These are phyloP conservation scores for Ascochyta viciae-villosae DNA, from an alignment of 2,329 filamentous ascomycete species.

Conservation along the genomic window DNA sequence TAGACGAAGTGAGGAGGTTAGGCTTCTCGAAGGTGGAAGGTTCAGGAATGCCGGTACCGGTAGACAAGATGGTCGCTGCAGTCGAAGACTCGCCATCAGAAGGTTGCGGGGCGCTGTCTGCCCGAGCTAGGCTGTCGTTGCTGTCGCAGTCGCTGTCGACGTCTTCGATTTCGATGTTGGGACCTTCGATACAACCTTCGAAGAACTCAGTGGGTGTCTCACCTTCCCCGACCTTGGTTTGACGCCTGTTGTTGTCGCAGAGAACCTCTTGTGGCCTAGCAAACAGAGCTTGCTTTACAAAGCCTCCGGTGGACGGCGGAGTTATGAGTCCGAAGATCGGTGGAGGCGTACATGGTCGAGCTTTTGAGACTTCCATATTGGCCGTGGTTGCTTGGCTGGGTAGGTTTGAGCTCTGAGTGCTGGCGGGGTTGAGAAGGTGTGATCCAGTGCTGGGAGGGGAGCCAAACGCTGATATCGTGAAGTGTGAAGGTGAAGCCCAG, in stretches of 20 bases:
- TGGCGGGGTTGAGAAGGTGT: background rate
- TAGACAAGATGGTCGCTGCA: background rate
- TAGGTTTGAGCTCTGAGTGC: background rate
- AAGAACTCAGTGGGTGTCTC: background rate
- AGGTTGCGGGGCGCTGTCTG: background rate
- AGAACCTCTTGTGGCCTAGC: background rate
- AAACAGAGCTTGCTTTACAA: conserved; percentile 11
- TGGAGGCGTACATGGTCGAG: conserved; percentile 21
- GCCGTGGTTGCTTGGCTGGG: no score
- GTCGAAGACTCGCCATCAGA: background rate
- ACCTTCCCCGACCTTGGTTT: background rate
- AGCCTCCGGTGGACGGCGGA: conserved; percentile 28
- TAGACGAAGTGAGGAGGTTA: background rate
- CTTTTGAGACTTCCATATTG: conserved; percentile 4
- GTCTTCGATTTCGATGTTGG: background rate
- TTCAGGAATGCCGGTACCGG: background rate
- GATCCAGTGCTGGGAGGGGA: background rate
- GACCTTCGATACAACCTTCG: background rate
- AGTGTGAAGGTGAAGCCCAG: background rate
- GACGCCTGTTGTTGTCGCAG: background rate
- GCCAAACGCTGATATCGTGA: background rate
- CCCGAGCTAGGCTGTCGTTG: background rate
- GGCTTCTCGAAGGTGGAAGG: conserved; percentile 4
- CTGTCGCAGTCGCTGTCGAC: background rate
- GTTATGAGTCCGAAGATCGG: conserved; percentile 18